Percentiles rank a stretch among this genome's conserved stretches.
These are phyloP conservation scores for Monascus ruber DNA, from an alignment of 2,329 filamentous ascomycete genomes.

Conservation along the genomic window DNA sequence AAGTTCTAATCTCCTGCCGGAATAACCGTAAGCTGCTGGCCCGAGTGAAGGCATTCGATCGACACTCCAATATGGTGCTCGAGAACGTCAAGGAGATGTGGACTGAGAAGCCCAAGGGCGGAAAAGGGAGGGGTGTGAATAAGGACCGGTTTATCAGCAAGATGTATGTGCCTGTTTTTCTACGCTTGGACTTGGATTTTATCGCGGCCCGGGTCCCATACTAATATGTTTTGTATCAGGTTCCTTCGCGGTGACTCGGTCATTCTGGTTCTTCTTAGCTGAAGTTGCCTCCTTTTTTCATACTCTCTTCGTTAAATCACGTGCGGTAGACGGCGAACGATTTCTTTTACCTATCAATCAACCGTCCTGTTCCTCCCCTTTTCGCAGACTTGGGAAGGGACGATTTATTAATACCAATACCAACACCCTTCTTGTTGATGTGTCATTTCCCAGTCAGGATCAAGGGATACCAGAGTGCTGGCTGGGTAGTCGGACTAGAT, in stretches of 20 bases:
- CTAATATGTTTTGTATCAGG: conserved; percentile 33
- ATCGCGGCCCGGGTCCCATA: too few species aligned
- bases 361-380: conserved; percentile 10
- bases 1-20: conserved; percentile 93
- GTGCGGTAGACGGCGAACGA: too few species aligned
- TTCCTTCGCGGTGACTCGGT: conserved; percentile 81
- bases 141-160: conserved; percentile 98
- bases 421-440: conserved; percentile 8
- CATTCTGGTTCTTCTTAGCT: conserved; percentile 76
- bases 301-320: not conserved
- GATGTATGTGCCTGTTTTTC: conserved; percentile 46
- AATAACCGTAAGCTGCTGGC: conserved; percentile 98
- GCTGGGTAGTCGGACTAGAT: too few species aligned
- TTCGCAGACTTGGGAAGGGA: conserved; percentile 2
- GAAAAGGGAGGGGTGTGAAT: conserved; percentile 90
- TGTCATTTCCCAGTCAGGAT: not conserved
- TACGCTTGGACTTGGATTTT: too few species aligned
- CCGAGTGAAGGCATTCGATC: conserved; percentile 94
- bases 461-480: too few species aligned
- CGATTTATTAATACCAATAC: conserved; percentile 16
- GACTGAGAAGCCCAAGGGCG: conserved; percentile 83
- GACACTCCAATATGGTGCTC: conserved; percentile 98
- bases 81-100: conserved; percentile 99
- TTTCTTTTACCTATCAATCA: conserved; percentile 1
- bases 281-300: conserved; percentile 15